Base-by-base conservation (phyloP, 148 eudicot species). In the Fagopyrum esculentum region DNA sequence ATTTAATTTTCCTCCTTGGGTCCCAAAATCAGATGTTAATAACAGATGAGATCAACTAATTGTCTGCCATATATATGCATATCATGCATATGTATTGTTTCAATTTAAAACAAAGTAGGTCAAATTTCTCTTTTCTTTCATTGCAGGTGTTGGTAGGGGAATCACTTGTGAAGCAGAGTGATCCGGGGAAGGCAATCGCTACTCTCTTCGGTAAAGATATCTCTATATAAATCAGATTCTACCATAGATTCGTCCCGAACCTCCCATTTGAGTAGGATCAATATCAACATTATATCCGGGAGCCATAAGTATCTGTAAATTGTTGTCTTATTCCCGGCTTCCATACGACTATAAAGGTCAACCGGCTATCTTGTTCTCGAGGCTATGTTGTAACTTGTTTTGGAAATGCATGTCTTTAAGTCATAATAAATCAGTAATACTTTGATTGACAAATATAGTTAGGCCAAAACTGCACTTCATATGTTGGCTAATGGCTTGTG, bases 131-230 rank as follows among this genome's bases (percentile, higher is more conserved):
- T 1, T 35, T 35, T 35, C 40, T 35, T 35, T 35, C 40, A 35
- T 35, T 66, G 46, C 91, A 93, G 98, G 96, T 95, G 11, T 81
- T 95, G 86, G 98, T 95, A 19, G 98, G 98, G 22, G 98, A 95
- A 78, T 95, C 98, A 9, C 83, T 95, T 8, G 90, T 95, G 73
- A 95, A 87, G 73, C 89, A 92, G 80, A 77, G 81, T 68, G 92
- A 95, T 77, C 98, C 96, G 1, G 83, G 88, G 35, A 60, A 77
- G 75, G 98, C 87, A 72, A 90, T 95, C 16, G 68, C 90, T 66
- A 81, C 75, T 55, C 98, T 95, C 74, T 95, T 90, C 74, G 98
- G 97, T 57, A 87, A 84, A 84, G 92, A 92, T 78, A 95, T 95
- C 29, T 85, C 92, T 66, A 47, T 61, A 40, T 85, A 76, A 87